A percentile compares a stretch with the other conserved stretches of the same genome.
phyloP scores from a whole-genome alignment of 257 asterid species.

The Verbena officinalis region DNA sequence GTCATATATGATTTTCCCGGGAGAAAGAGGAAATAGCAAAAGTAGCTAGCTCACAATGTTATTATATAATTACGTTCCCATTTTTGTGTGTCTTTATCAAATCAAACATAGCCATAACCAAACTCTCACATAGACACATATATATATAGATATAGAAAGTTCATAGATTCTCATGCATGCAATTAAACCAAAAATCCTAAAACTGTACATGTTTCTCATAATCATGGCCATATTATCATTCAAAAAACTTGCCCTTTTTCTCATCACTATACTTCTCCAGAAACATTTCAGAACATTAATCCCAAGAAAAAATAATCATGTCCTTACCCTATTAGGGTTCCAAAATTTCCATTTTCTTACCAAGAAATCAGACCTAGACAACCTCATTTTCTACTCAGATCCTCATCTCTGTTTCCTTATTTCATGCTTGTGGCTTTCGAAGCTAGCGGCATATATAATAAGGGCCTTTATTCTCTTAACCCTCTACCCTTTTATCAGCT shows the following conservation, averaged over 20 bases:
- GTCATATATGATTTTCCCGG: too few species aligned
- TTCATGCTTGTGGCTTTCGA: constrained; percentile 56
- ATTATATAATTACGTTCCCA: constrained; percentile 6
- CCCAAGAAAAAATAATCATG: neutral
- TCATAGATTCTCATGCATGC: neutral
- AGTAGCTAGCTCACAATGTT: too few species aligned
- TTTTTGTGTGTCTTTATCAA: neutral
- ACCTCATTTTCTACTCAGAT: constrained; percentile 31
- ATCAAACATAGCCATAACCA: neutral
- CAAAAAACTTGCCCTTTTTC: constrained; percentile 8
- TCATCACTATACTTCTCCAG: constrained; percentile 27
- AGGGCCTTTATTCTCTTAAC: constrained; percentile 39
- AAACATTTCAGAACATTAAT: constrained; percentile 11
- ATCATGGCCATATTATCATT: constrained; percentile 6
- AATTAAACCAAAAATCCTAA: neutral
- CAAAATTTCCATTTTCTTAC: constrained; percentile 26
- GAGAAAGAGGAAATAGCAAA: too few species aligned
- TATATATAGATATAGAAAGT: constrained; percentile 1
- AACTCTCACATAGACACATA: neutral
- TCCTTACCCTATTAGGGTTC: constrained; percentile 7
- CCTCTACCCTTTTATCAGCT: constrained; percentile 37
- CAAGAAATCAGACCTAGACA: constrained; percentile 28
- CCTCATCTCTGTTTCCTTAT: constrained; percentile 40
- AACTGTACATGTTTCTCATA: neutral
- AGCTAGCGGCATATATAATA: constrained; percentile 43